phyloP scores from a whole-genome alignment of 495 filamentous ascomycete genomes.

The Penicillium riverlandense region DNA sequence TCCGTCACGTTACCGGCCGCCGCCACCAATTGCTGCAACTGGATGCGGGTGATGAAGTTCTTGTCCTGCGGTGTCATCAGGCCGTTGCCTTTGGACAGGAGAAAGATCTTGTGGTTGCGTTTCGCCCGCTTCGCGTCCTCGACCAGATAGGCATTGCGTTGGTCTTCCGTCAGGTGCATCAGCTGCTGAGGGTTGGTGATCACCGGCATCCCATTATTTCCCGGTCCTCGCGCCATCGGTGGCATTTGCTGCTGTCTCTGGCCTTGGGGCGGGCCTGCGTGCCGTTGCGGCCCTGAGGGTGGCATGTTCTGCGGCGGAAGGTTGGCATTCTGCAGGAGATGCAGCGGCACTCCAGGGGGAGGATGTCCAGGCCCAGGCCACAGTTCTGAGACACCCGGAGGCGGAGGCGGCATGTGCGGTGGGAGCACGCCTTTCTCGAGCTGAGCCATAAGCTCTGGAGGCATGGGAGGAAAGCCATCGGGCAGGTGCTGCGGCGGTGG shows the following conservation, averaged over 20 bases:
- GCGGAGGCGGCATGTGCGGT: constrained; percentile 42
- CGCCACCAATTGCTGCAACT: constrained; percentile 90
- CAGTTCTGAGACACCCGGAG: constrained; percentile 38
- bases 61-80: constrained; percentile 99
- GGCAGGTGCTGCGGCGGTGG: constrained; percentile 37
- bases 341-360: constrained; percentile 31
- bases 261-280: constrained; percentile 17
- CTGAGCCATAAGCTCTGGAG: constrained; percentile 45
- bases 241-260: constrained; percentile 24
- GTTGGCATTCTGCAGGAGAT: constrained; percentile 34
- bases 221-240: constrained; percentile 14
- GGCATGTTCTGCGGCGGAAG: constrained; percentile 27
- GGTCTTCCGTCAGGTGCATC: constrained; percentile 67
- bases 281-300: constrained; percentile 19
- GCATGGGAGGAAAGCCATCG: constrained; percentile 31
- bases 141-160: constrained; percentile 68
- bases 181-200: constrained; percentile 70
- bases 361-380: constrained; percentile 34
- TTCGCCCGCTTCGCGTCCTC: constrained; percentile 95
- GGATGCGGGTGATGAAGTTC: constrained; percentile 97
- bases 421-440: constrained; percentile 34
- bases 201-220: constrained; percentile 35
- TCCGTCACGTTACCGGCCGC: constrained; percentile 83
- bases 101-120: constrained; percentile 95
- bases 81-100: constrained; percentile 89